Base-by-base conservation (phyloP, 2,329 filamentous ascomycete species). In the Elsinoe batatas region DNA sequence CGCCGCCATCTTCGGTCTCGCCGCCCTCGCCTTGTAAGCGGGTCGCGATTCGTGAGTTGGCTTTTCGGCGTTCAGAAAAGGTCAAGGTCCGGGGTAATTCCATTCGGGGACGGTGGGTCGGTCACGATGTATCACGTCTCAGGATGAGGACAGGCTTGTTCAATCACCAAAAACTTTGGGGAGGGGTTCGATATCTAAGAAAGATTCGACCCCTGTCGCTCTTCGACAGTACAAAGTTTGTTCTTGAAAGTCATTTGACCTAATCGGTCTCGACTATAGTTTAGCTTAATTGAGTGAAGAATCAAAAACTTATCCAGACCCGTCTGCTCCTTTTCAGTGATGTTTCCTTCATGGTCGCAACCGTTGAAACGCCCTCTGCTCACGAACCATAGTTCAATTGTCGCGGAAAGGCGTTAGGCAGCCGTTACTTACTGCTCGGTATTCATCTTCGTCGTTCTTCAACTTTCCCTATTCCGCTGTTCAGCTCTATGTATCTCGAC, bases 1-100 rank as follows among this genome's bases (percentile, higher is more conserved):
- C 59, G 73, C 76, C 58, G 76, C 74, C 65, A 68, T 80, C 62
- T 71, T 77, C 64, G 78, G 74, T 69, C 70, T 77, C 61, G 74
- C 71, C 61, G 75, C 74, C 64, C 38, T 58, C 46, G 46, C 43
- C 33, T 56, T 60, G 46, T 60, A 58, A 60, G 57, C 53, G 55
- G 17, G 12, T 58, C 38, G 18, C 49, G 22, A 53, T 50, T 35
- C 26, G 17, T 33, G 46, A 50, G 26, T 50, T 30, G 17, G 26
- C 30, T 22, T 12, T 44, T 26, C 40, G 46, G 46, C 46, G 33
- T 50, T 50, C 30, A 8, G 17, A 50, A 30, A 38, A 40, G 49
- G 49, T 26, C 22, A 37, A 37, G n/a, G 30, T 18, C 37, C 49
- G 44, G 44, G 44, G 47, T 51, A 37, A 36, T 37, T 51, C 47